Evolutionary conservation across 805 yeast genomes (phyloP).

Genomic region (Hanseniaspora valbyensis): DNA sequence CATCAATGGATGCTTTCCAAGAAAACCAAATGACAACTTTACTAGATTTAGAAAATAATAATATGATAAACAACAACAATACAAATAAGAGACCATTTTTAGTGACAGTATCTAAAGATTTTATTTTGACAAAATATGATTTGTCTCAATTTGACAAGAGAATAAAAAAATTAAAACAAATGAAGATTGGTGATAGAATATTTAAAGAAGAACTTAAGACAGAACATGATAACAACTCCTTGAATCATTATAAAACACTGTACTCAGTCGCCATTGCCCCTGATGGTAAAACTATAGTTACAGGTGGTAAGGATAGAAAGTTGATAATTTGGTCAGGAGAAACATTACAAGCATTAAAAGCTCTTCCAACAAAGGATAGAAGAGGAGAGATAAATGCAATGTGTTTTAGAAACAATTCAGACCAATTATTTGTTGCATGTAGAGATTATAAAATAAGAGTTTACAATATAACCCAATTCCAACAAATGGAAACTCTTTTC

Average conservation of each 20-base stretch:
- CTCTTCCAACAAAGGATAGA: constrained; percentile 61
- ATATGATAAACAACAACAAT: constrained; percentile 32
- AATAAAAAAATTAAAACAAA: constrained; percentile 55
- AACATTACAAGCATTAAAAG: constrained; percentile 61
- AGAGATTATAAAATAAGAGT: constrained; percentile 86
- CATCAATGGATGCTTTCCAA: constrained; percentile 13
- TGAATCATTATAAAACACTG: constrained; percentile 71
- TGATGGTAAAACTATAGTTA: constrained; percentile 78
- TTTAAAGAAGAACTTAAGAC: constrained; percentile 26
- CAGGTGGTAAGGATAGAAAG: constrained; percentile 79
- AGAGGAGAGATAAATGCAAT: constrained; percentile 63
- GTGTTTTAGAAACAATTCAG: constrained; percentile 67
- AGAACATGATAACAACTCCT: constrained; percentile 41
- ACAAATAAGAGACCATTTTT: constrained; percentile 45
- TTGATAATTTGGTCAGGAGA: constrained; percentile 80
- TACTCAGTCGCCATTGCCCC: constrained; percentile 71
- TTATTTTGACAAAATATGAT: constrained; percentile 72
- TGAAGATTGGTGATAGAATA: constrained; percentile 48
- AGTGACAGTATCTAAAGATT: constrained; percentile 74
- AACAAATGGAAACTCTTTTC: constrained; percentile 80
- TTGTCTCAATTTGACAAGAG: constrained; percentile 41
- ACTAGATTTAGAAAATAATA: constrained; percentile 10
- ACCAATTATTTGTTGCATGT: constrained; percentile 83
- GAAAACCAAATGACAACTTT: constrained; percentile 13
- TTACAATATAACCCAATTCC: constrained; percentile 70